phyloP scores from a whole-genome alignment of 805 yeast genomes.

The Suhomyces canberraensis region DNA sequence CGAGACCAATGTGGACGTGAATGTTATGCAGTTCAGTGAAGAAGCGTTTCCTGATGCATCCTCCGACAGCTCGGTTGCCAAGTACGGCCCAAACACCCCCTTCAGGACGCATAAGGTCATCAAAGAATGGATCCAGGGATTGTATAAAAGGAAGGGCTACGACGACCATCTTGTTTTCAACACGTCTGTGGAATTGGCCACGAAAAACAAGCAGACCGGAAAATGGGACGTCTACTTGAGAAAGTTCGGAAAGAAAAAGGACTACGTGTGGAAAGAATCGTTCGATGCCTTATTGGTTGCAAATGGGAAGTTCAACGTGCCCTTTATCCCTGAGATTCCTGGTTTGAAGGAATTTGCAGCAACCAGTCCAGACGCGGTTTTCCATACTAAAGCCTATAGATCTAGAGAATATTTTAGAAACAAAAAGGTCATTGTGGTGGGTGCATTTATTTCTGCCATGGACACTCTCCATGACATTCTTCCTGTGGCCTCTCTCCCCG shows the following conservation, averaged over 20 bases:
- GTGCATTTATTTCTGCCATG: constrained; percentile 14
- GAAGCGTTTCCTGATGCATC: constrained; percentile 17
- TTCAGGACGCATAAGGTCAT: constrained; percentile 17
- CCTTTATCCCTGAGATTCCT: constrained; percentile 18
- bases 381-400: constrained; percentile 20
- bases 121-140: constrained; percentile 17
- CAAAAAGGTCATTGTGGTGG: constrained; percentile 20
- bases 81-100: constrained; percentile 19
- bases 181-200: constrained; percentile 27
- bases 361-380: constrained; percentile 9
- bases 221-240: constrained; percentile 18
- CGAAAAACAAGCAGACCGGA: constrained; percentile 14
- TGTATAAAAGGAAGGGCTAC: constrained; percentile 18
- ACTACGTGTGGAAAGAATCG: constrained; percentile 16
- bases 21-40: constrained; percentile 20
- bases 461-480: constrained; percentile 19
- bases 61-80: constrained; percentile 10
- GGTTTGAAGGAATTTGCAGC: constrained; percentile 17
- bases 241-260: constrained; percentile 11
- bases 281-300: constrained; percentile 20
- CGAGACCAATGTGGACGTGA: constrained; percentile 22
- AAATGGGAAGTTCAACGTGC: constrained; percentile 21
- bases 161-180: constrained; percentile 18
- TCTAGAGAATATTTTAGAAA: constrained; percentile 13
- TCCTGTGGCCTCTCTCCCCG: constrained; percentile 14